Percentiles rank a stretch among this genome's conserved stretches.
phyloP scores from a whole-genome alignment of 2,329 filamentous ascomycete species.

The Rhynchosporium secalis region DNA sequence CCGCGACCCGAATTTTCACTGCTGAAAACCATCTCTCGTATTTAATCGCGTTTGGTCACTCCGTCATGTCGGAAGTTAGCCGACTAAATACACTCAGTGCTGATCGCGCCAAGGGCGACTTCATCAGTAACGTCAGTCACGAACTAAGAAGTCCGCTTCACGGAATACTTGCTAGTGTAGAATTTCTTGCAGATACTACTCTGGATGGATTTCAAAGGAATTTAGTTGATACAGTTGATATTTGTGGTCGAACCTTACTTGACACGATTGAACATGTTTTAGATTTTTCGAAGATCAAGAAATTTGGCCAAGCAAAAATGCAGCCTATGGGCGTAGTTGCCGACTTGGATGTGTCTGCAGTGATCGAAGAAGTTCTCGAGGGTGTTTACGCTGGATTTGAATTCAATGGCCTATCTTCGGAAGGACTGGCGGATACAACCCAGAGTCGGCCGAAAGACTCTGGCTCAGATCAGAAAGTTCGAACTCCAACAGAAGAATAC shows the following conservation, averaged over 20 bases:
- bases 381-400: conserved; percentile 42
- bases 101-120: conserved; percentile 53
- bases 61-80: conserved; percentile 54
- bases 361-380: conserved; percentile 42
- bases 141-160: conserved; percentile 57
- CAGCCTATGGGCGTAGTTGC: conserved; percentile 32
- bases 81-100: conserved; percentile 51
- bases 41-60: conserved; percentile 46
- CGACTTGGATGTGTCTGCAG: conserved; percentile 38
- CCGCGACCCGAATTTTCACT: conserved; percentile 40
- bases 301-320: conserved; percentile 24
- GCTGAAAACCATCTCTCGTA: conserved; percentile 41
- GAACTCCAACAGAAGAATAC: background rate
- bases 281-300: conserved; percentile 42
- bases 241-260: conserved; percentile 40
- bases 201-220: conserved; percentile 38
- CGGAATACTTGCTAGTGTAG: conserved; percentile 53
- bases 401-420: conserved; percentile 34
- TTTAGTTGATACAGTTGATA: conserved; percentile 40
- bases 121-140: conserved; percentile 58
- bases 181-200: conserved; percentile 49
- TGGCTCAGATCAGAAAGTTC: background rate
- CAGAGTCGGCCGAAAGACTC: conserved; percentile 18
- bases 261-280: conserved; percentile 43
- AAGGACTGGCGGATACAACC: conserved; percentile 33